phyloP scores from a whole-genome alignment of 176 grass and related monocot genomes.

The Lolium rigidum region DNA sequence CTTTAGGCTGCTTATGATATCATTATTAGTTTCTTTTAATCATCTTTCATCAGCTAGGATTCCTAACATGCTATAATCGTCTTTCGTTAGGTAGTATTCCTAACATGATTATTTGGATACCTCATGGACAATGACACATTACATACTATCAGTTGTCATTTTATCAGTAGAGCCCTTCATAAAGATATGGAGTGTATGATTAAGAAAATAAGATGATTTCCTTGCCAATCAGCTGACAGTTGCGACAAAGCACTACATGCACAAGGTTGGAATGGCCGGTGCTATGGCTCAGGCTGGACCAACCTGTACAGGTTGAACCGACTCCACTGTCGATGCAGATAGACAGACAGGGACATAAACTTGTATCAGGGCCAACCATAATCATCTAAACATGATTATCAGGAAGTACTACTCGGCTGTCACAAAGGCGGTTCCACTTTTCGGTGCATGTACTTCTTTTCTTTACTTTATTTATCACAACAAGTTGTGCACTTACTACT shows the following conservation, averaged over 20 bases:
- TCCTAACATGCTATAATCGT: slow-evolving; percentile 10
- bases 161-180: slow-evolving; percentile 7
- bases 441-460: background rate
- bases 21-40: slow-evolving; percentile 31
- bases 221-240: slow-evolving; percentile 32
- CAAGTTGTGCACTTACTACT: background rate
- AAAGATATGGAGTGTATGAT: slow-evolving; percentile 14
- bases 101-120: slow-evolving; percentile 36
- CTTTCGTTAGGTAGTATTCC: background rate
- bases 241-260: slow-evolving; percentile 22
- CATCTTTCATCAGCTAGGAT: slow-evolving; percentile 5
- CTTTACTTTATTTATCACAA: background rate
- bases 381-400: slow-evolving; percentile 15
- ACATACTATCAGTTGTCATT: background rate
- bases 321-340: background rate
- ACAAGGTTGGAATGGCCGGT: slow-evolving; percentile 26
- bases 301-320: slow-evolving; percentile 23
- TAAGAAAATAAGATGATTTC: slow-evolving; percentile 31
- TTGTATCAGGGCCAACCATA: background rate
- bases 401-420: background rate
- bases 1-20: background rate
- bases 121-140: slow-evolving; percentile 19
- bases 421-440: background rate
- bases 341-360: background rate
- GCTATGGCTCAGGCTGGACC: background rate